Evolutionary conservation across 208 protist species (phyloP), one percentile per base, ranked within the genome.

Genomic region (Plasmodiophora brassicae): DNA sequence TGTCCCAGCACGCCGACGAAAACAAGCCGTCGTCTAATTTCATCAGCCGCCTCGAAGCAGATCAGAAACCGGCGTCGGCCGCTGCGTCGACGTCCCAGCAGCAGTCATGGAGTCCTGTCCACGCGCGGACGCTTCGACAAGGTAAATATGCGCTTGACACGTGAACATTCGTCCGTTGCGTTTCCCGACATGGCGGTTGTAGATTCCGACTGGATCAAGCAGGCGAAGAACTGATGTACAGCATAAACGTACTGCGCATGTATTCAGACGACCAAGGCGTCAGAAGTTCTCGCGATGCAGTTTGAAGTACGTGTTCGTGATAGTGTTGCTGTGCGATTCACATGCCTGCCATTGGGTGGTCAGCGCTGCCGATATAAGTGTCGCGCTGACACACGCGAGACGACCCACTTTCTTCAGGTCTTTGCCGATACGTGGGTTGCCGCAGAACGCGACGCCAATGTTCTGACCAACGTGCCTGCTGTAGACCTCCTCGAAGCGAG

Each of bases 371-470:
- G 65, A 44, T 36, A 5, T 36, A 36, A 44, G n/a, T 38, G 32
- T 14, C 20, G 65, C 20, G 14, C 5, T 38, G n/a, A n/a, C n/a
- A n/a, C n/a, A n/a, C n/a, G n/a, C n/a, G n/a, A n/a, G n/a, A n/a
- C 41, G 5, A 32, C 65, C 20, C 5, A 78, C 65, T 32, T 78
- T 78, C 41, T 78, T 78, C 65, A 78, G n/a, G n/a, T 78, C 83
- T 36, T 86, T 86, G 10, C 45, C 83, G 5, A 86, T 65, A 57
- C 41, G 46, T n/a, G 83, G 83, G 45, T 86, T 86, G 45, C 83
- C 83, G 45, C 83, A 86, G 35, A 86, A 86, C 35, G 83, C 83
- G 10, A 86, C 46, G 20, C 83, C 83, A 25, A 86, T 57, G 25
- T 46, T 86, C 5, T 65, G 8, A 5, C 83, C n/a, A 8, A 45